phyloP scores from a whole-genome alignment of 1,139 yeast species.

The Magnusiomyces paraingens region DNA sequence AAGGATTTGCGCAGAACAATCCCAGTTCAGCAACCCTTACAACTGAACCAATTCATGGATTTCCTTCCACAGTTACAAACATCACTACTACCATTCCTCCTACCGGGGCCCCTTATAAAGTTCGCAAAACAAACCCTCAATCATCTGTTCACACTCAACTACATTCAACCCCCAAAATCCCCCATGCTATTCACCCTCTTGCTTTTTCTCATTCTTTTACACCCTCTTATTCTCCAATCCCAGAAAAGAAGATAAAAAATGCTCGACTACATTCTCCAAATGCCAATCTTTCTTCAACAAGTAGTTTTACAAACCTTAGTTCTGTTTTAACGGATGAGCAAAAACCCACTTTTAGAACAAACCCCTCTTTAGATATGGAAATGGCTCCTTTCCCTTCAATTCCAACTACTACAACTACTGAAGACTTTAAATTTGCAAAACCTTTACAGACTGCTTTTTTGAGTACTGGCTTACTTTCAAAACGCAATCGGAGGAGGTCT shows the following conservation, averaged over 20 bases:
- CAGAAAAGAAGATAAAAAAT: not conserved
- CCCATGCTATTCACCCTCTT: slow-evolving; percentile 14
- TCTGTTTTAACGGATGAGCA: not conserved
- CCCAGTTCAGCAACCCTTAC: slow-evolving; percentile 6
- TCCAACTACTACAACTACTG: slow-evolving; percentile 34
- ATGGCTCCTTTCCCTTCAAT: not conserved
- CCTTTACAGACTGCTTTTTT: slow-evolving; percentile 83
- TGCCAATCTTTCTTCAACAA: not conserved
- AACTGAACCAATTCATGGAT: not conserved
- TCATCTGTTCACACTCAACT: slow-evolving; percentile 1
- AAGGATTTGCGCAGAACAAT: not conserved
- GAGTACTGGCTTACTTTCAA: slow-evolving; percentile 68
- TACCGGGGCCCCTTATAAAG: slow-evolving; percentile 4
- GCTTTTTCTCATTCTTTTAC: slow-evolving; percentile 14
- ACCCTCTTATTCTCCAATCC: slow-evolving; percentile 12
- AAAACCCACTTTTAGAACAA: slow-evolving; percentile 9
- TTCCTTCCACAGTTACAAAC: not conserved
- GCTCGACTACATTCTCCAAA: not conserved
- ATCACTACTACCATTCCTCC: not conserved
- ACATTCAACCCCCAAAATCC: slow-evolving; percentile 4
- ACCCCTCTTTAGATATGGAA: slow-evolving; percentile 25
- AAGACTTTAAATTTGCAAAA: slow-evolving; percentile 59
- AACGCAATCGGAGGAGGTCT: slow-evolving; percentile 43
- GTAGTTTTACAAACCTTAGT: slow-evolving; percentile 4
- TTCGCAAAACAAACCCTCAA: not conserved